phyloP scores from a whole-genome alignment of 139 green algal genomes.

The Zygnema circumcarinatum region DNA sequence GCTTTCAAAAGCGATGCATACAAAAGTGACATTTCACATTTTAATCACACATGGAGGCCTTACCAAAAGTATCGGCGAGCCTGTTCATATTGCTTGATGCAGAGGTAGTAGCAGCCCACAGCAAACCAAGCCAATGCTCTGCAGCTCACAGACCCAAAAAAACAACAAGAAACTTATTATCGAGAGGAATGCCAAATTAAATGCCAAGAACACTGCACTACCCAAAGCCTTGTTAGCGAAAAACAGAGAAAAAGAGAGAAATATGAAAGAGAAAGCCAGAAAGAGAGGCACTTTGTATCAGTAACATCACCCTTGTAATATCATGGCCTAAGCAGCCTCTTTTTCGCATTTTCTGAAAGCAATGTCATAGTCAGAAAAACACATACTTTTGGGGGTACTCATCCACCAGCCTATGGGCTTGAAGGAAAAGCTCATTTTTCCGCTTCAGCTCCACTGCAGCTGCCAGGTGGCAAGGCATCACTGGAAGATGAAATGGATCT shows the following conservation, averaged over 20 bases:
- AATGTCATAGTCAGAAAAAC: too few species aligned
- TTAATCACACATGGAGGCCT: too few species aligned
- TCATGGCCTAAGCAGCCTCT: too few species aligned
- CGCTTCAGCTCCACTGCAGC: constrained; percentile 79
- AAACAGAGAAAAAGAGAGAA: too few species aligned
- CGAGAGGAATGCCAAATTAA: too few species aligned
- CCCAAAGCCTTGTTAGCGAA: neutral
- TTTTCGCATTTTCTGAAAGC: neutral
- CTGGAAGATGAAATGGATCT: constrained; percentile 75
- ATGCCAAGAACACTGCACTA: too few species aligned
- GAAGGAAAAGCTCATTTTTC: constrained; percentile 90
- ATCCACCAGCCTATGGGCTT: constrained; percentile 79
- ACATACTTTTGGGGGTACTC: constrained; percentile 77
- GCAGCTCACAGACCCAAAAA: constrained; percentile 4
- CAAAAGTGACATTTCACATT: too few species aligned
- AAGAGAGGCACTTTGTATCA: too few species aligned
- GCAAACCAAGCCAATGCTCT: constrained; percentile 85
- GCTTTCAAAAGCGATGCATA: too few species aligned
- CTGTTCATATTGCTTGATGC: constrained; percentile 60
- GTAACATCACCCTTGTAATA: too few species aligned
- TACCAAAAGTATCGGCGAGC: constrained; percentile 63
- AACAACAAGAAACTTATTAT: constrained; percentile 10
- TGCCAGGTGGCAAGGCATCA: constrained; percentile 79
- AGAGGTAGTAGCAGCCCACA: constrained; percentile 93
- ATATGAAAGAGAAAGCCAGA: too few species aligned